Evolutionary conservation across 1,284 basidiomycete species (phyloP).

Genomic region (Hymenochaete sp.): DNA sequence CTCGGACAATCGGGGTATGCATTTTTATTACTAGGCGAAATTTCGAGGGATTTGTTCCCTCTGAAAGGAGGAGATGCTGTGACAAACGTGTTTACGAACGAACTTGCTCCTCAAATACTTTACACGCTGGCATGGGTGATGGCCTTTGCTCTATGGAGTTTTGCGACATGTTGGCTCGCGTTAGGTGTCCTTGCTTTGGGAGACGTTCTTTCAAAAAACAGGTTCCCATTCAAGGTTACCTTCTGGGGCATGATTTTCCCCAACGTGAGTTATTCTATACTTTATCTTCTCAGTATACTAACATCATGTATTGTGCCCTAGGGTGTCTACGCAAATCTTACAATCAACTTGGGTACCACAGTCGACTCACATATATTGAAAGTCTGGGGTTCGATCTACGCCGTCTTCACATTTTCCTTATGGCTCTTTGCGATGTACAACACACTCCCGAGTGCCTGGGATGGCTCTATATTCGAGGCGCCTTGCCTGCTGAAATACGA

Average conservation of each 20-base stretch:
- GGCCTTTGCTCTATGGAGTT: constrained; percentile 45
- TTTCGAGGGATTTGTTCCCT: constrained; percentile 27
- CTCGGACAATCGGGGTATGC: constrained; percentile 38
- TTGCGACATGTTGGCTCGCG: constrained; percentile 46
- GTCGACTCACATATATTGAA: constrained; percentile 47
- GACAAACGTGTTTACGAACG: constrained; percentile 29
- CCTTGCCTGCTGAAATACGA: too few relatives aligned
- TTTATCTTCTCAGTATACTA: not conserved
- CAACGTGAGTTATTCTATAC: constrained; percentile 34
- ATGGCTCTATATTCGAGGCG: constrained; percentile 39
- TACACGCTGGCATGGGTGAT: constrained; percentile 36
- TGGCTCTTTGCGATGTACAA: constrained; percentile 45
- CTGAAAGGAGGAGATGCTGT: constrained; percentile 31
- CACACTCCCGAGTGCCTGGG: constrained; percentile 32
- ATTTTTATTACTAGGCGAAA: constrained; percentile 32
- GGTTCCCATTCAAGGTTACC: constrained; percentile 38
- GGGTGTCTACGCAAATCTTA: constrained; percentile 60
- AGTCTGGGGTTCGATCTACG: constrained; percentile 47
- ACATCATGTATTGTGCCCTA: constrained; percentile 20
- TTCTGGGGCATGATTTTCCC: constrained; percentile 59
- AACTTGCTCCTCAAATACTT: constrained; percentile 32
- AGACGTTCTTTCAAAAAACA: constrained; percentile 30
- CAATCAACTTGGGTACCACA: constrained; percentile 41
- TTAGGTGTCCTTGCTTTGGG: constrained; percentile 39
- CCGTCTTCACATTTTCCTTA: constrained; percentile 41